These are phyloP conservation scores for Talaromyces verruculosus DNA, from an alignment of 2,329 filamentous ascomycete species.

Conservation along the genomic window DNA sequence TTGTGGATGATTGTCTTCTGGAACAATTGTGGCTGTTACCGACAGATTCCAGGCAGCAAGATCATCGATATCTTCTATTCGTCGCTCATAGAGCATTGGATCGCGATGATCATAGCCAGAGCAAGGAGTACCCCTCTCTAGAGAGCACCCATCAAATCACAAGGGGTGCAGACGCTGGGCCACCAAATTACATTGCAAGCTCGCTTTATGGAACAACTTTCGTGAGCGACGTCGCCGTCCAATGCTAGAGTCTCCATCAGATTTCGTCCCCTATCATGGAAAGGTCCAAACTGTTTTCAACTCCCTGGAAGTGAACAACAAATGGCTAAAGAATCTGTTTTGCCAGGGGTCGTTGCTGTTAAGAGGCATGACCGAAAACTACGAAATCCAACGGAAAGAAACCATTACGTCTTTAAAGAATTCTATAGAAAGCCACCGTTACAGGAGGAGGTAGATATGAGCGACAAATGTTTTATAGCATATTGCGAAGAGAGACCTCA, in stretches of 20 bases:
- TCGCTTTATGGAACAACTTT: not conserved
- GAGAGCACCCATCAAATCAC: not conserved
- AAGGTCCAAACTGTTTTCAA: not conserved
- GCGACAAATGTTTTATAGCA: not conserved
- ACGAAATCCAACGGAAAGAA: not conserved
- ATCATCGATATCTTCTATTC: not conserved
- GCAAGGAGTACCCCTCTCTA: not conserved
- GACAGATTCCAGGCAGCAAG: not conserved
- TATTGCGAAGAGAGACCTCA: not conserved
- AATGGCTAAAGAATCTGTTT: not conserved
- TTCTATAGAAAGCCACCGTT: not conserved
- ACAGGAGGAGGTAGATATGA: not conserved
- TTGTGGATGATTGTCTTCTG: not conserved
- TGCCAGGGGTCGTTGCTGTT: not conserved
- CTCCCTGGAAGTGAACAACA: no score
- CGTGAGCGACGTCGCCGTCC: not conserved
- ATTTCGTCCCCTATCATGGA: not conserved
- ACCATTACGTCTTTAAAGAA: not conserved
- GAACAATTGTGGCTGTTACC: not conserved
- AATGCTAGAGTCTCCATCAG: not conserved
- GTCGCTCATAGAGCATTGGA: not conserved
- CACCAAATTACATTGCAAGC: not conserved
- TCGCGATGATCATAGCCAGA: not conserved
- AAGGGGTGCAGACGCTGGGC: not conserved
- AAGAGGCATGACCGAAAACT: not conserved